phyloP scores from a whole-genome alignment of 2,329 filamentous ascomycete genomes.

The Akanthomyces lecanii region DNA sequence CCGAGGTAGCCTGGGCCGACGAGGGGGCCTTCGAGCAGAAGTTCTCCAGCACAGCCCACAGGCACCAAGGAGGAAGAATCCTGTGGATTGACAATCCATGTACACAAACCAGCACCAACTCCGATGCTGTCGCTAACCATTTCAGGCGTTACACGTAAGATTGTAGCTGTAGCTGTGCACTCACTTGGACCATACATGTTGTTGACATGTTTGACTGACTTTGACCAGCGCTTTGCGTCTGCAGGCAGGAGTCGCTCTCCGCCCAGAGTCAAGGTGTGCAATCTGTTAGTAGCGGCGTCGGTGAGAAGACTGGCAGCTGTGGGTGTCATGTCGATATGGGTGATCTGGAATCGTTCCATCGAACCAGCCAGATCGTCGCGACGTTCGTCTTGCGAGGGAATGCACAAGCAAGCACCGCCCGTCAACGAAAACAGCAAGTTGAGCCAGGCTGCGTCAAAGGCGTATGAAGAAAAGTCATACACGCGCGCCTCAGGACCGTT shows the following conservation, averaged over 20 bases:
- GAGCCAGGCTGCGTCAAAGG: constrained; percentile 14
- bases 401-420: constrained; percentile 13
- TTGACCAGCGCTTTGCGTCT: neutral
- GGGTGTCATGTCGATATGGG: constrained; percentile 12
- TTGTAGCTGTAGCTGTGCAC: neutral
- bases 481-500: neutral
- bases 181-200: constrained; percentile 15
- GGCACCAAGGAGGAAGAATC: constrained; percentile 16
- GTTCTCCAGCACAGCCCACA: constrained; percentile 20
- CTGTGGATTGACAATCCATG: constrained; percentile 13
- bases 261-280: neutral
- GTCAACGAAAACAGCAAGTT: constrained; percentile 13
- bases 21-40: constrained; percentile 20
- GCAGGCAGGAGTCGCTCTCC: constrained; percentile 1
- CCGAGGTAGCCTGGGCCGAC: constrained; percentile 20
- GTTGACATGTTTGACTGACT: neutral
- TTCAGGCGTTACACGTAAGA: neutral
- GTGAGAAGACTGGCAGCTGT: constrained; percentile 7
- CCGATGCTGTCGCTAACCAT: constrained; percentile 15
- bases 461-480: constrained; percentile 17
- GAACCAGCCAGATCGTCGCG: constrained; percentile 8
- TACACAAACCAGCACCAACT: neutral
- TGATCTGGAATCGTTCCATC: constrained; percentile 17
- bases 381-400: constrained; percentile 17
- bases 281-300: neutral